Evolutionary conservation across 805 yeast genomes (phyloP).

Genomic region (Saccharomycopsis javanensis): DNA sequence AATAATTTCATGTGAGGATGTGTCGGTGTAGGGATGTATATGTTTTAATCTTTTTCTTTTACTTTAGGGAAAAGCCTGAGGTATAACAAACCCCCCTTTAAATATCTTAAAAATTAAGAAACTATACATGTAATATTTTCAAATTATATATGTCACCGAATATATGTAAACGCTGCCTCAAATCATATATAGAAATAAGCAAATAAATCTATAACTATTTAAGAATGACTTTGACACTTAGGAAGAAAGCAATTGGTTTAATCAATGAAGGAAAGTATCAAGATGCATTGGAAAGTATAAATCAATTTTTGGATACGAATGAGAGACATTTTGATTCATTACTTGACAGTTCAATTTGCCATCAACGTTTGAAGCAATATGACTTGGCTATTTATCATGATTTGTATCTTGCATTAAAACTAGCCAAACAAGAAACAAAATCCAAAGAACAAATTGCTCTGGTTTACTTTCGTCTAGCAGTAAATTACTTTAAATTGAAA

Average conservation of each 20-base stretch:
- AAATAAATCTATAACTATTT: too few species aligned
- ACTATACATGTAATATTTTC: too few species aligned
- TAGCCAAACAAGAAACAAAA: conserved; percentile 39
- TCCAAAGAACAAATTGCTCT: conserved; percentile 34
- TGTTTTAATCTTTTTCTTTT: background rate
- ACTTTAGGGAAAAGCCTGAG: background rate
- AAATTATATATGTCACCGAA: too few species aligned
- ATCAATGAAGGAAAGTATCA: conserved; percentile 38
- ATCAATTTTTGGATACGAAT: conserved; percentile 33
- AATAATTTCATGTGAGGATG: background rate
- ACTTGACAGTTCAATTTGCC: conserved; percentile 39
- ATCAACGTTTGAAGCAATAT: conserved; percentile 38
- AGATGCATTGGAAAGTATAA: conserved; percentile 35
- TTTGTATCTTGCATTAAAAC: conserved; percentile 34
- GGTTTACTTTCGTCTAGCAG: conserved; percentile 40
- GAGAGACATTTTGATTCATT: conserved; percentile 39
- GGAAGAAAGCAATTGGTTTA: background rate
- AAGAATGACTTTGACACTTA: background rate
- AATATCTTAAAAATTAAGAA: too few species aligned
- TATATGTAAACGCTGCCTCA: too few species aligned
- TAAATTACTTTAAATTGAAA: conserved; percentile 38
- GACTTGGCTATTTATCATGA: conserved; percentile 37
- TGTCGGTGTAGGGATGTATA: background rate
- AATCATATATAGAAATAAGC: background rate
- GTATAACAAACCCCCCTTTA: too few species aligned